A percentile compares a stretch with the other conserved stretches of the same genome.
phyloP scores from a whole-genome alignment of 208 protist species.

The Crithidia expoeki region DNA sequence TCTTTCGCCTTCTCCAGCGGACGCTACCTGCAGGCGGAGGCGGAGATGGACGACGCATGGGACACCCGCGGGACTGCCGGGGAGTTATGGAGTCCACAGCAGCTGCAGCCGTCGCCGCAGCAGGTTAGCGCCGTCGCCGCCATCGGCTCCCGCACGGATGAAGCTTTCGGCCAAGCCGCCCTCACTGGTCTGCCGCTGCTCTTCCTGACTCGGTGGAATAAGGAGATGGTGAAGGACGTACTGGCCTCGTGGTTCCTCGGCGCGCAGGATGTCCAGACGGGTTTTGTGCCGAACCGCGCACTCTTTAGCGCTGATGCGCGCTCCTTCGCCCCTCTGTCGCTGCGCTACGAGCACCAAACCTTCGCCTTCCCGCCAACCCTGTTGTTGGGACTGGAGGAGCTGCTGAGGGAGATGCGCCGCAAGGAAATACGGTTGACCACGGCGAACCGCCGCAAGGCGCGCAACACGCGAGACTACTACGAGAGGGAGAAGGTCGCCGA shows the following conservation, averaged over 20 bases:
- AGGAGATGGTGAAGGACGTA: conserved; percentile 78
- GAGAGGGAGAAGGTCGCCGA: conserved; percentile 47
- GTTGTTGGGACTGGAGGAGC: conserved; percentile 63
- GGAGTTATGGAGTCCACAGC: conserved; percentile 16
- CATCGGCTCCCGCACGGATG: conserved; percentile 71
- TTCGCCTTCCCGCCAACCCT: conserved; percentile 65
- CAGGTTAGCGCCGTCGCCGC: conserved; percentile 45
- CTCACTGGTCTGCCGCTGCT: conserved; percentile 74
- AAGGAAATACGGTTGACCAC: conserved; percentile 37
- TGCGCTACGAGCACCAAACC: conserved; percentile 62
- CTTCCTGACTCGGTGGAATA: conserved; percentile 78
- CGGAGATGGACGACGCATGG: conserved; percentile 47
- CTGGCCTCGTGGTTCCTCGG: conserved; percentile 76
- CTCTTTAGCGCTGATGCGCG: conserved; percentile 46
- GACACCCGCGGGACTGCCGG: conserved; percentile 39
- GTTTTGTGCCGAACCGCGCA: conserved; percentile 68
- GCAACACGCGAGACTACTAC: conserved; percentile 56
- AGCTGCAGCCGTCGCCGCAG: conserved; percentile 30
- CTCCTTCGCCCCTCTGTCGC: conserved; percentile 38
- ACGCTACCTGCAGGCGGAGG: conserved; percentile 50
- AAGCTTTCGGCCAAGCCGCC: conserved; percentile 59
- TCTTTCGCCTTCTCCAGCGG: conserved; percentile 56
- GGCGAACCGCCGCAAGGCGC: conserved; percentile 41
- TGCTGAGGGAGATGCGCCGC: conserved; percentile 55
- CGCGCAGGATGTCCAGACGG: conserved; percentile 59